Evolutionary conservation across 2,329 filamentous ascomycete species (phyloP).

Genomic region (Aspergillus texensis): DNA sequence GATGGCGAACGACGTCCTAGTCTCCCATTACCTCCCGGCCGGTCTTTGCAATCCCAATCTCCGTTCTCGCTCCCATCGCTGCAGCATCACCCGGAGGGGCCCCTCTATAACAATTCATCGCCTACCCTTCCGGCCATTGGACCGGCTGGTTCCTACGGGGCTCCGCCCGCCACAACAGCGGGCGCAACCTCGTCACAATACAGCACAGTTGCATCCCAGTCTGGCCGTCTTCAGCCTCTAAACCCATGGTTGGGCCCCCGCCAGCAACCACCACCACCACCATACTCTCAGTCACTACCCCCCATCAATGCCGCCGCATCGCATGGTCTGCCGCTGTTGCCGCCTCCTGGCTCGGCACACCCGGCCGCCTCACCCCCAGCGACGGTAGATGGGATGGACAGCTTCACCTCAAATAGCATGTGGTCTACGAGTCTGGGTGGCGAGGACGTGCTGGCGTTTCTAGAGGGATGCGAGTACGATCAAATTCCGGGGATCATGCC

Average conservation of each 20-base stretch:
- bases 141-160: slow-evolving; percentile 24
- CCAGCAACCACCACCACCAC: slow-evolving; percentile 32
- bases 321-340: slow-evolving; percentile 38
- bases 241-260: slow-evolving; percentile 42
- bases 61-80: slow-evolving; percentile 39
- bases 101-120: slow-evolving; percentile 34
- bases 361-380: slow-evolving; percentile 34
- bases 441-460: slow-evolving; percentile 41
- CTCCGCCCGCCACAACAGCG: slow-evolving; percentile 19
- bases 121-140: slow-evolving; percentile 37
- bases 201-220: slow-evolving; percentile 25
- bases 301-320: slow-evolving; percentile 38
- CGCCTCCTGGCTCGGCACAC: slow-evolving; percentile 37
- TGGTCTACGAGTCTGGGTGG: slow-evolving; percentile 40
- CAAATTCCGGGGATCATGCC: slow-evolving; percentile 30
- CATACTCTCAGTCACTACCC: slow-evolving; percentile 43
- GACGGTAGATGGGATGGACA: slow-evolving; percentile 32
- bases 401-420: slow-evolving; percentile 25
- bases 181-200: slow-evolving; percentile 32
- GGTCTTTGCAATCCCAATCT: slow-evolving; percentile 37
- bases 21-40: slow-evolving; percentile 39
- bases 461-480: slow-evolving; percentile 39
- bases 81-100: slow-evolving; percentile 37
- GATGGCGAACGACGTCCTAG: slow-evolving; percentile 42
- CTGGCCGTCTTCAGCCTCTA: slow-evolving; percentile 42